A percentile compares a stretch with the other conserved stretches of the same genome.
These are phyloP conservation scores for Phytophthora pinifolia DNA, from an alignment of 352 stramenopile species.

Conservation along the genomic window DNA sequence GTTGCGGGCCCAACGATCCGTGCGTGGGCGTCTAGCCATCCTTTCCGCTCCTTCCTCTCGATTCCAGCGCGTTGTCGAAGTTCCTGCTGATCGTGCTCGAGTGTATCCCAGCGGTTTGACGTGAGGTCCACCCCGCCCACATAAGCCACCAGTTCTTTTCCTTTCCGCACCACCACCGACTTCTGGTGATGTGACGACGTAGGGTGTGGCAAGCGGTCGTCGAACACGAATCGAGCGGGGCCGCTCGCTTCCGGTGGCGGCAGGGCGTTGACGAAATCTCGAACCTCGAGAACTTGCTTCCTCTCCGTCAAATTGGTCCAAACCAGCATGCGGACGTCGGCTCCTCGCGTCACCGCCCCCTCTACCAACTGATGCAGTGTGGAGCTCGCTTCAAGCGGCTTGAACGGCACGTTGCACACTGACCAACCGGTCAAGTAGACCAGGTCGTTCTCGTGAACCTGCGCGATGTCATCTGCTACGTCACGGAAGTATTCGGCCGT, in stretches of 20 bases:
- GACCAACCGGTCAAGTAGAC: constrained; percentile 57
- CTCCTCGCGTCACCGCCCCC: constrained; percentile 26
- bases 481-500: constrained; percentile 42
- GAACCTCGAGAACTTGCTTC: constrained; percentile 40
- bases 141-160: constrained; percentile 31
- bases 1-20: constrained; percentile 38
- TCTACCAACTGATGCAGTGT: constrained; percentile 34
- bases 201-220: constrained; percentile 46
- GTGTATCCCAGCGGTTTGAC: constrained; percentile 49
- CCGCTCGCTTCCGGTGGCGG: constrained; percentile 19
- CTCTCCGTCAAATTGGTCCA: constrained; percentile 53
- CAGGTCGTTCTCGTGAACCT: constrained; percentile 12
- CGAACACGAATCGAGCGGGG: constrained; percentile 39
- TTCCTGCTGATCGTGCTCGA: constrained; percentile 38
- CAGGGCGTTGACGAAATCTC: constrained; percentile 40
- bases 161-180: constrained; percentile 46
- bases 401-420: constrained; percentile 51
- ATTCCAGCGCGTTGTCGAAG: constrained; percentile 30
- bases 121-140: constrained; percentile 50
- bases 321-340: constrained; percentile 44
- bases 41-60: constrained; percentile 25
- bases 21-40: constrained; percentile 51
- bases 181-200: constrained; percentile 65
- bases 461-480: constrained; percentile 38
- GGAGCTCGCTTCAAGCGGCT: constrained; percentile 27